Conservation (phyloP, 2,329 filamentous ascomycete genomes). For the Fusarium sp. region DNA sequence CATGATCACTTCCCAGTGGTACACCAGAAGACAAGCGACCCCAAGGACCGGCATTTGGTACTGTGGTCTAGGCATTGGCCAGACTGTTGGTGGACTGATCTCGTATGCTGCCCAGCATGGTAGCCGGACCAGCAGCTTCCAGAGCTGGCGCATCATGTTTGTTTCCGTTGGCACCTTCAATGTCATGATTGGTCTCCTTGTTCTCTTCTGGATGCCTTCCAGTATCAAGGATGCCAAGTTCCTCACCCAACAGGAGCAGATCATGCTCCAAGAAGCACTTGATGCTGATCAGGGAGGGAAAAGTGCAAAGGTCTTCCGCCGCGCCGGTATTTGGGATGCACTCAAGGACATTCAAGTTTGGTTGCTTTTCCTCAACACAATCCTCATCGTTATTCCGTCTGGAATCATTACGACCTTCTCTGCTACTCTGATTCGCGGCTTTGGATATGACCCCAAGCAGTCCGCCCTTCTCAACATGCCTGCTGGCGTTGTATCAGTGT, state of each 20-base stretch:
- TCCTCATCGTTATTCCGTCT: conserved; percentile 4
- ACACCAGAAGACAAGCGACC: not conserved
- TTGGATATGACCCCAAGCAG: not conserved
- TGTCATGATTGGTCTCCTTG: not conserved
- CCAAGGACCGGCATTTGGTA: conserved; percentile 15
- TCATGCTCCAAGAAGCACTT: not conserved
- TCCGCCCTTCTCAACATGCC: conserved; percentile 2
- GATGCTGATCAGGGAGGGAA: not conserved
- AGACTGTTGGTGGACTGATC: conserved; percentile 4
- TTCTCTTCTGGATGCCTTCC: conserved; percentile 7
- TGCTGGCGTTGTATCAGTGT: not conserved
- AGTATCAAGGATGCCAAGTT: conserved; percentile 2
- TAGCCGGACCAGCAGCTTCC: not conserved
- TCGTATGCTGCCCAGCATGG: conserved; percentile 7
- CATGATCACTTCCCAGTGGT: conserved; percentile 13
- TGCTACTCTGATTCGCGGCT: conserved; percentile 1
- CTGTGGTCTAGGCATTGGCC: conserved; percentile 1
- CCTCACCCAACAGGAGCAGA: not conserved
- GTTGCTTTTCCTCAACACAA: conserved; percentile 3
- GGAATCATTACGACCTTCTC: conserved; percentile 3
- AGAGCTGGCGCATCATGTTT: conserved; percentile 9
- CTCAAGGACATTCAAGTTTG: not conserved
- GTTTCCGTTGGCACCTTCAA: not conserved
- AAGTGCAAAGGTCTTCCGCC: not conserved
- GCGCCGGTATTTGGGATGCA: conserved; percentile 4